Evolutionary conservation across 202 grass and related monocot species (phyloP), one percentile per base, ranked within the genome.

Genomic region (Musa balbisiana): DNA sequence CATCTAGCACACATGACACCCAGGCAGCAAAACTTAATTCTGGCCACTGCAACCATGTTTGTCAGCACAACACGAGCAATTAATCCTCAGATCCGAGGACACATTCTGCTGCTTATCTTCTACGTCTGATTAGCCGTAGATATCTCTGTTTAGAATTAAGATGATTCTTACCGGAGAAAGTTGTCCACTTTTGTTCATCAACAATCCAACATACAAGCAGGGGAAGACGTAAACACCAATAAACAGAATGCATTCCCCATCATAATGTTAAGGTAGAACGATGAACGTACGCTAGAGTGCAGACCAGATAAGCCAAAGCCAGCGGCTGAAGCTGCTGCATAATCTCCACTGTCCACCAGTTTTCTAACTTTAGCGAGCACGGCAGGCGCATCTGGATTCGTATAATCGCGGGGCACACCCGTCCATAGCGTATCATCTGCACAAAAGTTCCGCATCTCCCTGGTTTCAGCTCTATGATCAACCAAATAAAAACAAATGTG

Each of bases 381-480:
- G 65, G 80, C 22, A 64, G 90, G 94, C 64, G 88, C 71, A 77
- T 89, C 81, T 14, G 86, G 78, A 67, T 93, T 91, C 76, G 90
- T 93, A 82, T 97, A 93, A 62, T 91, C 83, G 79, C 86, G 88
- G 64, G 94, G 94, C 75, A 80, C 87, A n/a, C 94, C 94, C 13
- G 94, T 97, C 94, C 94, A 93, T 62, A 97, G 80, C 78, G 94
- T 97, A 69, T 97, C 90, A 86, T 89, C 94, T 97, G 79, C 87
- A 82, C 33, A 19, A 62, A 82, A 76, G 22, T 82, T 16, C 21
- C 20, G 68, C 19, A 12, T 25, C 0, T 10, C 53, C 26, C 52
- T 9, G 22, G 8, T 70, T 52, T 51, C 1, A 70, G 43, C 67
- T 20, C 19, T 25, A 51, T 51, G n/a, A 20, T 51, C 49, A 51